Conservation (phyloP, 805 yeast genomes). For the Wickerhamomyces canadensis region DNA sequence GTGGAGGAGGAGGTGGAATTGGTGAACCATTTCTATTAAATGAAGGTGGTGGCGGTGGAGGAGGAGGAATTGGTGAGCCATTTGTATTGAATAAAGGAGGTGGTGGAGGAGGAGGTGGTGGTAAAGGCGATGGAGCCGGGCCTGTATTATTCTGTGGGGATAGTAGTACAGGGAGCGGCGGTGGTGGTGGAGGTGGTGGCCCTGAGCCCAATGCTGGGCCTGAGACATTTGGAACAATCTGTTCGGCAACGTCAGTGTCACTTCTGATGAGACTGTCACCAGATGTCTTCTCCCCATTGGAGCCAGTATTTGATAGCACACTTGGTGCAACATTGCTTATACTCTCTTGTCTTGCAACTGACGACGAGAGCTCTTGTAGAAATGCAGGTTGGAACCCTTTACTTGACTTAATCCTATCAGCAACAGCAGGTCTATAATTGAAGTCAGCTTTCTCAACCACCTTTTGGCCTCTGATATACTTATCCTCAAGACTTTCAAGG, state of each 20-base stretch:
- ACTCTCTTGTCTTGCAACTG: slow-evolving; percentile 37
- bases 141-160: too few species aligned
- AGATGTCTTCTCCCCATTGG: too few species aligned
- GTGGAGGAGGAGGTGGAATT: slow-evolving; percentile 4
- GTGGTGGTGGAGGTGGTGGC: slow-evolving; percentile 31
- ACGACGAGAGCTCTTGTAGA: slow-evolving; percentile 46
- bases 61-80: slow-evolving; percentile 12
- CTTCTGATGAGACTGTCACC: not conserved
- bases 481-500: slow-evolving; percentile 34
- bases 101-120: slow-evolving; percentile 31
- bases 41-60: slow-evolving; percentile 6
- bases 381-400: slow-evolving; percentile 41
- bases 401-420: slow-evolving; percentile 28
- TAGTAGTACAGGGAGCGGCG: too few species aligned
- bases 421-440: slow-evolving; percentile 18
- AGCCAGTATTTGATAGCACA: too few species aligned
- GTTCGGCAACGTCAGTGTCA: slow-evolving; percentile 8
- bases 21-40: slow-evolving; percentile 1
- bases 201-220: slow-evolving; percentile 9
- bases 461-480: slow-evolving; percentile 41
- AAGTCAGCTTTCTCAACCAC: slow-evolving; percentile 17
- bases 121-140: slow-evolving; percentile 26
- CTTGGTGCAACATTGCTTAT: too few species aligned
- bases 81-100: slow-evolving; percentile 23
- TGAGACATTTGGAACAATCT: too few species aligned